A percentile compares a stretch with the other conserved stretches of the same genome.
phyloP scores from a whole-genome alignment of 2,329 filamentous ascomycete species.

The Shiraia sp. region DNA sequence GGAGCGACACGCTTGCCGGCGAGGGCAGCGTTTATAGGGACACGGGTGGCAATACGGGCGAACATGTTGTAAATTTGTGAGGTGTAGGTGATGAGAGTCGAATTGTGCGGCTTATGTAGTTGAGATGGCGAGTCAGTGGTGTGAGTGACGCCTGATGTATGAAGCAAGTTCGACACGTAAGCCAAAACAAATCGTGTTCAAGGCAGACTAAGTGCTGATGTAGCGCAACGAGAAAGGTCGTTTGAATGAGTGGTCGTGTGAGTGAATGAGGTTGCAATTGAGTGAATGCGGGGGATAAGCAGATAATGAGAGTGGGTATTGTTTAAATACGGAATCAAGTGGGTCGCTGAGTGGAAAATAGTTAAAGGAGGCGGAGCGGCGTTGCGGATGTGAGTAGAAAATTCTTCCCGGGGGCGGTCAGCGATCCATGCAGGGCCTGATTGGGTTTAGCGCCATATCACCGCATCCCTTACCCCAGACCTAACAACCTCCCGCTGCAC shows the following conservation, averaged over 20 bases:
- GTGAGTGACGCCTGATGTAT: no score
- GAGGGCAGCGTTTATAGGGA: no score
- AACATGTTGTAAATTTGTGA: constrained; percentile 14
- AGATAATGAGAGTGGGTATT: not conserved
- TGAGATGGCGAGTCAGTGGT: constrained; percentile 1
- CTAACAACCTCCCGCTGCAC: no score
- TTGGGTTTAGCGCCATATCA: constrained; percentile 3
- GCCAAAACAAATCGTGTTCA: no score
- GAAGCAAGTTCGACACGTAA: no score
- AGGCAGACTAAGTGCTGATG: no score
- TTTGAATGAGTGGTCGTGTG: no score
- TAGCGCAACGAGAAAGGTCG: no score
- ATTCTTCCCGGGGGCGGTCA: constrained; percentile 18
- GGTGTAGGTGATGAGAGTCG: not conserved
- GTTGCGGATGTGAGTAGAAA: constrained; percentile 3
- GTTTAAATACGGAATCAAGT: constrained; percentile 21
- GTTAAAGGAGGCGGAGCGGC: constrained; percentile 11
- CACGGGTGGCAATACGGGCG: constrained; percentile 22
- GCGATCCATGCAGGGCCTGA: constrained; percentile 16
- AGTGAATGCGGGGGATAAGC: constrained; percentile 1
- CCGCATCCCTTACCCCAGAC: constrained; percentile 5
- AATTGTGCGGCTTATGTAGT: constrained; percentile 2
- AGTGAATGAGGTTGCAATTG: no score
- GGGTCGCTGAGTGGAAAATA: constrained; percentile 9
- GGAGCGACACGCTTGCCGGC: no score